These are phyloP conservation scores for Ascosphaera pollenicola DNA, from an alignment of 2,329 filamentous ascomycete genomes.

Conservation along the genomic window DNA sequence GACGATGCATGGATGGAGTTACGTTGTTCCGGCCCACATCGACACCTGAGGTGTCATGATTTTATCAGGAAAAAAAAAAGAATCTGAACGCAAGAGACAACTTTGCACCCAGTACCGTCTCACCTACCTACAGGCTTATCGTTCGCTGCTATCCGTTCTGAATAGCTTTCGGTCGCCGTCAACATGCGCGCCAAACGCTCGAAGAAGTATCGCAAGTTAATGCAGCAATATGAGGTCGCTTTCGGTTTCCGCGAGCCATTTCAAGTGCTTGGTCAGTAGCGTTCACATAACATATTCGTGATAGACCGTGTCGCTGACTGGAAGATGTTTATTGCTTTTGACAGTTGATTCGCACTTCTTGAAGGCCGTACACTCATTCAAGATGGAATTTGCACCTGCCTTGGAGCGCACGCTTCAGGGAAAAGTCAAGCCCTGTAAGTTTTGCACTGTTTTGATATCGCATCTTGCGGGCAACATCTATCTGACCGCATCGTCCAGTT, in stretches of 20 bases:
- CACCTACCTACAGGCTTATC: slow-evolving; percentile 16
- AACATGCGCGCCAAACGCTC: slow-evolving; percentile 46
- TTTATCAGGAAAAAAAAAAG: not conserved
- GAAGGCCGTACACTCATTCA: slow-evolving; percentile 57
- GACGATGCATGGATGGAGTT: too few relatives aligned
- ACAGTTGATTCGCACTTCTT: slow-evolving; percentile 69
- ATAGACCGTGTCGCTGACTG: too few relatives aligned
- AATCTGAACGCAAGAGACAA: not conserved
- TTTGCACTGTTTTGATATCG: not conserved
- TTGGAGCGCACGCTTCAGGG: slow-evolving; percentile 71
- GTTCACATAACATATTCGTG: slow-evolving; percentile 1
- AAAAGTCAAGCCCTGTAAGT: slow-evolving; percentile 57
- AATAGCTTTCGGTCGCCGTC: slow-evolving; percentile 11
- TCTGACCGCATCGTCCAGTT: slow-evolving; percentile 26
- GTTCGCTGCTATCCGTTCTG: too few relatives aligned
- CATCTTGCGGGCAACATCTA: slow-evolving; percentile 3
- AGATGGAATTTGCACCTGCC: slow-evolving; percentile 65
- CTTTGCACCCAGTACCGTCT: slow-evolving; percentile 11
- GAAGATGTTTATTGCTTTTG: not conserved
- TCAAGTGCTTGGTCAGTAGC: slow-evolving; percentile 48
- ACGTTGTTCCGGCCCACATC: too few relatives aligned
- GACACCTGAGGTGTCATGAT: too few relatives aligned
- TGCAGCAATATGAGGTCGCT: slow-evolving; percentile 70
- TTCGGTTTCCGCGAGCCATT: slow-evolving; percentile 90
- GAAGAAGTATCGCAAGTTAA: slow-evolving; percentile 71